Base-by-base conservation (phyloP, 805 yeast genomes). In the Jamesozyma lodderae region DNA sequence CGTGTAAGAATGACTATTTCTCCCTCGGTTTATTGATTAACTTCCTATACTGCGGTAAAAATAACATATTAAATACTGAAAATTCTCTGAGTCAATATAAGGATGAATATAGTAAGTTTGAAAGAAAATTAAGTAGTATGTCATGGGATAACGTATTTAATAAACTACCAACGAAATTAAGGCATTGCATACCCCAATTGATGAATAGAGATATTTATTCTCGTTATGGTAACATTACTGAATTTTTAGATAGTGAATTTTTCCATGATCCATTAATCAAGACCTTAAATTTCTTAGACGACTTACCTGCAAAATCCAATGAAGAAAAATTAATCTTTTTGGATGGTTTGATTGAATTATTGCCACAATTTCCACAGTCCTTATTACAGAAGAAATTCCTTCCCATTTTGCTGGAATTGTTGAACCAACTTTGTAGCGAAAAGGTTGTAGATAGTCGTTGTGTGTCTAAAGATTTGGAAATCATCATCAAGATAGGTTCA, bases 261-360 rank as follows among this genome's bases (percentile, higher is more conserved):
- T 90, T 88, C 60, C 82, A 85, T 60, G 88, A 86, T 45, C 84
- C 90, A 36, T 64, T 87, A 35, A 76, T 90, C 36, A 80, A 81
- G 51, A 79, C 94, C 3, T 69, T 90, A 66, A 76, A 80, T 57
- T 79, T 81, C 48, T 59, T 90, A 32, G 96, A 90, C 53, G 92
- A 83, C 40, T 78, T 84, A 44, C 75, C 87, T 8, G 82, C 95
- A 0, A 80, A 82, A 48, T 63, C 79, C 2, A 64, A 67, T 6
- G 70, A 69, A 14, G 96, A 90, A 41, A 81, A 80, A 49, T 57
- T 73, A 18, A 65, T 75, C 1, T 86, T 86, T 53, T 66, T 88
- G 46, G 71, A 72, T 38, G 86, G 86, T 1, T 65, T 90, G 37
- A 59, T 73, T 17, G 61, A 62, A 4, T 62, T 76, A 16, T 53